A percentile compares a stretch with the other conserved stretches of the same genome.
These are phyloP conservation scores for Kodamaea jinghongensis DNA, from an alignment of 805 yeast species.

Conservation along the genomic window DNA sequence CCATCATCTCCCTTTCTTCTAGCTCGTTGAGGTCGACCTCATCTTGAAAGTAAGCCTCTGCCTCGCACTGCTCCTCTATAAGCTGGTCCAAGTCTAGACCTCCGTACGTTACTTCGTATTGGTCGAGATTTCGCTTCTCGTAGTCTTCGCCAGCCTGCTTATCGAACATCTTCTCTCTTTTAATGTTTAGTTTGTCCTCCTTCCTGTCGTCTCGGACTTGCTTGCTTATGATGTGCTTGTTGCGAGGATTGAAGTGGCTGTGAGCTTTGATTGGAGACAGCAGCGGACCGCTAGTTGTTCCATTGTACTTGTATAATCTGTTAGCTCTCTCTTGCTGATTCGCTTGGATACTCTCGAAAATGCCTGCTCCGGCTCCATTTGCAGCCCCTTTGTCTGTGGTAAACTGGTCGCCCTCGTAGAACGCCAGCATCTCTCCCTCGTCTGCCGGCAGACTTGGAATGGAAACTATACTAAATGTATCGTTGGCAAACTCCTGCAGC, in stretches of 20 bases:
- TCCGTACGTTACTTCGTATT: slow-evolving; percentile 1
- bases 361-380: slow-evolving; percentile 1
- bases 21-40: slow-evolving; percentile 19
- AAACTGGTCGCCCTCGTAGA: not conserved
- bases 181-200: slow-evolving; percentile 16
- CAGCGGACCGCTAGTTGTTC: slow-evolving; percentile 12
- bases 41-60: slow-evolving; percentile 7
- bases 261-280: slow-evolving; percentile 9
- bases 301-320: slow-evolving; percentile 10
- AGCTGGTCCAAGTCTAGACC: slow-evolving; percentile 20
- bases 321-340: slow-evolving; percentile 18
- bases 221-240: slow-evolving; percentile 22
- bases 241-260: slow-evolving; percentile 14
- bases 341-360: slow-evolving; percentile 17
- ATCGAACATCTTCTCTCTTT: slow-evolving; percentile 8
- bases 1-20: slow-evolving; percentile 15
- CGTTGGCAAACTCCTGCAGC: slow-evolving; percentile 10
- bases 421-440: not conserved
- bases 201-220: slow-evolving; percentile 25
- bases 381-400: not conserved
- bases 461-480: slow-evolving; percentile 10
- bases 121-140: slow-evolving; percentile 1
- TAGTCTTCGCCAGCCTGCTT: slow-evolving; percentile 9
- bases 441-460: slow-evolving; percentile 11
- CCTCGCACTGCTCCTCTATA: slow-evolving; percentile 22